Conservation (phyloP, 2,329 filamentous ascomycete species). For the Apiospora arundinis region DNA sequence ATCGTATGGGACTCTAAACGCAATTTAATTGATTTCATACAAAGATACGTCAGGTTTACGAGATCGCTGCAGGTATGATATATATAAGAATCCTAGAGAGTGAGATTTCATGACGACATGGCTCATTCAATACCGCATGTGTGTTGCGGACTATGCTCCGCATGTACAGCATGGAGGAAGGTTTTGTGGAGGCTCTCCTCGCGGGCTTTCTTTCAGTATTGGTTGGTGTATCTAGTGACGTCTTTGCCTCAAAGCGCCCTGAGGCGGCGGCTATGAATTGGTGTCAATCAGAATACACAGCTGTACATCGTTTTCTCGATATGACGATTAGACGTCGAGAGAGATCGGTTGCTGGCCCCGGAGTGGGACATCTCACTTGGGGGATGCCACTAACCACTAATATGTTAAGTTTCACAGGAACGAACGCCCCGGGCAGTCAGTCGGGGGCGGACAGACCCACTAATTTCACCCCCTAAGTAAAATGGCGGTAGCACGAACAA, state of each 20-base stretch:
- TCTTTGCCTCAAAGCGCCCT: neutral
- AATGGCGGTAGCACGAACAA: no score
- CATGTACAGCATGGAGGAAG: neutral
- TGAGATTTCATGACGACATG: conserved; percentile 12
- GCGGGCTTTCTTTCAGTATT: neutral
- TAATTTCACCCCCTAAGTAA: neutral
- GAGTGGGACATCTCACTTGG: neutral
- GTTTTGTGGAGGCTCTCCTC: no score
- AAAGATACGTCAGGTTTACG: neutral
- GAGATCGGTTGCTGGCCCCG: neutral
- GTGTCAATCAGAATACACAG: neutral
- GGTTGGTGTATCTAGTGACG: neutral
- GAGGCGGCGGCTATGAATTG: neutral
- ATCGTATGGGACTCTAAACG: neutral
- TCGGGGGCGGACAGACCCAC: neutral
- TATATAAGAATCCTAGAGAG: neutral
- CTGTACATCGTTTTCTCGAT: neutral
- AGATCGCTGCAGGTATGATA: neutral
- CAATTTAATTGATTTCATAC: neutral
- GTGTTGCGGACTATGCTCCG: conserved; percentile 4
- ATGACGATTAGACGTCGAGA: conserved; percentile 2
- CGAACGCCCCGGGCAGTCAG: neutral
- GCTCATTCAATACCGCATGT: neutral
- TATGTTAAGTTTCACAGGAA: conserved; percentile 1
- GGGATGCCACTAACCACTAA: conserved; percentile 5